Percentiles rank a stretch among this genome's conserved stretches.
These are phyloP conservation scores for Monilinia aucupariae DNA, from an alignment of 2,329 filamentous ascomycete species.

Conservation along the genomic window DNA sequence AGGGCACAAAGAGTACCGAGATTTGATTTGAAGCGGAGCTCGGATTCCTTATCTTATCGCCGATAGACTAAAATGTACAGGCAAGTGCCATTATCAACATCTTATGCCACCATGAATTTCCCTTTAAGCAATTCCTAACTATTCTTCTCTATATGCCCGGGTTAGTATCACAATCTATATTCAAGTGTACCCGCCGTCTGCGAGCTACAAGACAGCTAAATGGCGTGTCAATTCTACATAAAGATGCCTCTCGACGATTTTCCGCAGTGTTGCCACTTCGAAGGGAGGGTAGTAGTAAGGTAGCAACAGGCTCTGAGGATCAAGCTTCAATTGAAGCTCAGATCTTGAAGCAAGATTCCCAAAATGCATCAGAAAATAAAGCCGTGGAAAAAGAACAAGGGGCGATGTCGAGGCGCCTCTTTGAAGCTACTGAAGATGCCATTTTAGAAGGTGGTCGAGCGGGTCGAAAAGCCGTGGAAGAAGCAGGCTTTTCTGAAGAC, in stretches of 20 bases:
- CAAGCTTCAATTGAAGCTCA: constrained; percentile 21
- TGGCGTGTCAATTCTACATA: constrained; percentile 21
- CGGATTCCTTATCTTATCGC: constrained; percentile 13
- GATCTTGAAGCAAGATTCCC: constrained; percentile 10
- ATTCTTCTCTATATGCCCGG: constrained; percentile 31
- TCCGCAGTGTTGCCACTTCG: constrained; percentile 28
- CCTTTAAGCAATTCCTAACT: not conserved
- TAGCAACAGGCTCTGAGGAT: constrained; percentile 15
- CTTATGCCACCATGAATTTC: not conserved
- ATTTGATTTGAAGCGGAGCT: too few relatives aligned
- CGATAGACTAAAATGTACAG: constrained; percentile 1
- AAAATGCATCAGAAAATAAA: constrained; percentile 3
- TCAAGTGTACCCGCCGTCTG: constrained; percentile 30
- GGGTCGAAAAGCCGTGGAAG: constrained; percentile 54
- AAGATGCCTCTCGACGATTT: constrained; percentile 19
- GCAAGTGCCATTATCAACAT: not conserved
- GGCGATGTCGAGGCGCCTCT: constrained; percentile 50
- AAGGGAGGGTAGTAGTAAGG: constrained; percentile 18
- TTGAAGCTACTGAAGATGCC: constrained; percentile 59
- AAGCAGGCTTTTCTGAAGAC: constrained; percentile 59
- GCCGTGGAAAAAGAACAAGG: constrained; percentile 24
- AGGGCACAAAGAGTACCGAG: too few relatives aligned
- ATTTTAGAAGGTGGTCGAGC: constrained; percentile 54
- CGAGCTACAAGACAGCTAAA: constrained; percentile 26
- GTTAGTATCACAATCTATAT: constrained; percentile 22